These are phyloP conservation scores for Oenanthe sinensis DNA, from an alignment of 129 eudicot species.

Conservation along the genomic window DNA sequence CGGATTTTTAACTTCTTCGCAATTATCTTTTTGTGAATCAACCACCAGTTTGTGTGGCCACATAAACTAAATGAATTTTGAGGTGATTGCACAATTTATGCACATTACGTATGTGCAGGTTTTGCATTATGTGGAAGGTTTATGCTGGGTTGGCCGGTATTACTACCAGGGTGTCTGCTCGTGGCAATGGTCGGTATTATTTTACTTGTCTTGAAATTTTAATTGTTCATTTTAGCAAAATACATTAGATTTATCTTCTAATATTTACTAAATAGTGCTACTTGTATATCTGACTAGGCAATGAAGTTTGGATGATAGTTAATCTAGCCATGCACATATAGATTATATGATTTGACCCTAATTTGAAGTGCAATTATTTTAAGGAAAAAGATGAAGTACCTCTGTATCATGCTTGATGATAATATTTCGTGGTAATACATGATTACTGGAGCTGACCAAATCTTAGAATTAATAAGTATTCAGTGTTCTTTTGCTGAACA, in stretches of 20 bases:
- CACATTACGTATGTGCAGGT: constrained; percentile 44
- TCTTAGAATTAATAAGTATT: too few species aligned
- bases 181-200: constrained; percentile 72
- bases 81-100: constrained; percentile 7
- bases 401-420: background rate
- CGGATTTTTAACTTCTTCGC: background rate
- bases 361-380: background rate
- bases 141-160: constrained; percentile 96
- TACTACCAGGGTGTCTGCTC: constrained; percentile 98
- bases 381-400: background rate
- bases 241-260: background rate
- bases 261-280: background rate
- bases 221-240: background rate
- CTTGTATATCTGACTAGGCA: background rate
- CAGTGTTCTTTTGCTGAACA: background rate
- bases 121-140: constrained; percentile 86
- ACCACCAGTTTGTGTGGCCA: background rate
- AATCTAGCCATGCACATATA: background rate
- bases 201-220: background rate
- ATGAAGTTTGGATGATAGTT: background rate
- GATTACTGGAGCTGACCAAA: background rate
- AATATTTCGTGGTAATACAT: background rate
- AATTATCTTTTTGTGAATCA: background rate
- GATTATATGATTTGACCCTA: background rate
- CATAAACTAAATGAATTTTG: background rate